Evolutionary conservation across 2,329 filamentous ascomycete genomes (phyloP).

Genomic region (Dryadomyces quercivorus): DNA sequence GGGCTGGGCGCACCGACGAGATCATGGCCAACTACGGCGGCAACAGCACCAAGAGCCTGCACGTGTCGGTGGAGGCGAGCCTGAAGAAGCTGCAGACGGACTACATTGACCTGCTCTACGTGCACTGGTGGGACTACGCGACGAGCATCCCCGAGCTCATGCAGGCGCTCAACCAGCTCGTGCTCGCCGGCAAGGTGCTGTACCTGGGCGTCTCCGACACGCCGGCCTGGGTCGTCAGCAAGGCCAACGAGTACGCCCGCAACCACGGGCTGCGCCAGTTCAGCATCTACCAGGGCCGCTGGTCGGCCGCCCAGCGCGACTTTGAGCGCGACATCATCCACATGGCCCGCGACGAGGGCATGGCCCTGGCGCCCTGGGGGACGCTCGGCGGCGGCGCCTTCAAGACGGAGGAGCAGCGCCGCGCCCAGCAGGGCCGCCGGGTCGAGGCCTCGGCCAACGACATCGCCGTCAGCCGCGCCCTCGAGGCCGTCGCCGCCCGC

Average conservation of each 20-base stretch:
- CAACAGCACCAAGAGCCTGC: constrained; percentile 50
- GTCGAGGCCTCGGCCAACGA: constrained; percentile 38
- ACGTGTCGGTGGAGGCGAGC: constrained; percentile 40
- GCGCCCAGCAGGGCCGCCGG: constrained; percentile 20
- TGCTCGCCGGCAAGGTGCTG: constrained; percentile 40
- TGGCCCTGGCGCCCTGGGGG: constrained; percentile 42
- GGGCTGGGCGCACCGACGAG: constrained; percentile 22
- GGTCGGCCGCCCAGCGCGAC: constrained; percentile 51
- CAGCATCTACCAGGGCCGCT: constrained; percentile 52
- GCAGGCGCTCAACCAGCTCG: constrained; percentile 42
- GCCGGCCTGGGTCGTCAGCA: constrained; percentile 42
- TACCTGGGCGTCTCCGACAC: constrained; percentile 47
- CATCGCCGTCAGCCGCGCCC: constrained; percentile 29
- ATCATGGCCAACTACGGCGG: constrained; percentile 42
- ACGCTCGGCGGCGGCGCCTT: constrained; percentile 30
- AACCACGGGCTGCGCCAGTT: constrained; percentile 47
- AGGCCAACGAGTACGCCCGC: constrained; percentile 45
- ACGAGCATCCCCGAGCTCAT: constrained; percentile 45
- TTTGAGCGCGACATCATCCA: constrained; percentile 59
- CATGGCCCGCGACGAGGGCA: constrained; percentile 48
- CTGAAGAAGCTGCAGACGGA: constrained; percentile 50
- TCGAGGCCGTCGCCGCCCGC: constrained; percentile 36
- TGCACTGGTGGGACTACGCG: constrained; percentile 46
- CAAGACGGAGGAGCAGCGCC: constrained; percentile 20
- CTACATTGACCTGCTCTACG: constrained; percentile 52